Conservation (phyloP, 768 basidiomycete genomes). For the Glaciozyma antarctica region DNA sequence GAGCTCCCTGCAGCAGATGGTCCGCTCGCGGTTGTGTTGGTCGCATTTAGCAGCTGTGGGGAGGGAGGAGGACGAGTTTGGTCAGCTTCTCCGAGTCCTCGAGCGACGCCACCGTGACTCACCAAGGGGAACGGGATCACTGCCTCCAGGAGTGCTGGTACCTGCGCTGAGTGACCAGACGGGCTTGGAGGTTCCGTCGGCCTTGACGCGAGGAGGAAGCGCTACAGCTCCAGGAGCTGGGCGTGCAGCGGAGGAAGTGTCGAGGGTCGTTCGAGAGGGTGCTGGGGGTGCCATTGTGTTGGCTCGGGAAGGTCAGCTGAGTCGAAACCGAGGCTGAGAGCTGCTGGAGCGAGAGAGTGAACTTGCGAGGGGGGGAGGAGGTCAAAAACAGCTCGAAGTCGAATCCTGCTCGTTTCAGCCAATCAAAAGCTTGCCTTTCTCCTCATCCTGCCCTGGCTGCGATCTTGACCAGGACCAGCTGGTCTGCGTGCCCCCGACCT, state of each 20-base stretch:
- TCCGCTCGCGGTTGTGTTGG: constrained; percentile 28
- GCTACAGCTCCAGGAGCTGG: constrained; percentile 15
- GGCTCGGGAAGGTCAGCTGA: too few relatives aligned
- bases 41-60: constrained; percentile 29
- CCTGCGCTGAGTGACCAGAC: constrained; percentile 23
- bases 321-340: too few relatives aligned
- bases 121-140: constrained; percentile 23
- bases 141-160: constrained; percentile 1
- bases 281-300: too few relatives aligned
- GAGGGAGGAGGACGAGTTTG: neutral
- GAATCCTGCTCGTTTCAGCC: too few relatives aligned
- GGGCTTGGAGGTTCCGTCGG: constrained; percentile 11
- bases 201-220: neutral
- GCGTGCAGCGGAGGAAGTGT: neutral
- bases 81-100: neutral
- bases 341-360: too few relatives aligned
- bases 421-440: too few relatives aligned
- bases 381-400: too few relatives aligned
- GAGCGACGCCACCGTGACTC: neutral
- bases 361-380: too few relatives aligned
- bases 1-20: constrained; percentile 76
- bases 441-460: too few relatives aligned
- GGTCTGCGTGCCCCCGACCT: too few relatives aligned
- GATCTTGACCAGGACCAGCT: too few relatives aligned
- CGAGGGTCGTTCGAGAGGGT: too few relatives aligned